Evolutionary conservation across 2,329 filamentous ascomycete species (phyloP), one percentile per base, ranked within the genome.

Genomic region (Cytospora piceae): DNA sequence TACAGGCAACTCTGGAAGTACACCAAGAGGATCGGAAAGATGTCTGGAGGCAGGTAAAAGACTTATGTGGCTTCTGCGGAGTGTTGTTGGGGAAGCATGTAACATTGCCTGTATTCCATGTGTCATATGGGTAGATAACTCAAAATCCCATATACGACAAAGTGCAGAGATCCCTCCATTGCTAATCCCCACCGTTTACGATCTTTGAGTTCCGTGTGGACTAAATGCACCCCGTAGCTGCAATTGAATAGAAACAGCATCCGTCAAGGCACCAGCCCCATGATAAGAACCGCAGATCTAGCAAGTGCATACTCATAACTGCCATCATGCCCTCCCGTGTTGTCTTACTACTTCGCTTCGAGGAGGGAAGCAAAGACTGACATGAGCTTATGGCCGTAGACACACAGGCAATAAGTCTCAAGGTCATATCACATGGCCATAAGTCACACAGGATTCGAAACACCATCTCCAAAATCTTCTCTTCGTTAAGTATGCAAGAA

Each of bases 1-100:
- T 90, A 86, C 80, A 83, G 81, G 73, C 81, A 85, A 68, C 77
- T 89, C 70, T 87, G 85, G 85, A 87, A 88, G 82, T 87, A 87
- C 77, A 86, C 83, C 73, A 86, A 85, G 81, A 81, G 82, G 68
- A 87, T 88, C 77, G 68, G 72, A 29, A 67, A 54, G 22, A 67
- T 58, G 34, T 60, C 53, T 29, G 64, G 65, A 11, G 64, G 67
- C 34, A 68, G 63, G 11, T 68, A 68, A 63, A 42, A 15, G 9
- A 29, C n/a, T 49, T 49, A n/a, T 49, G 6, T n/a, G 11, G 46
- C n/a, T 24, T 12, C 11, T 49, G n/a, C 46, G n/a, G 22, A 14
- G 7, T 24, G 46, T 14, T 24, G 46, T 22, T 22, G 42, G n/a
- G 42, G 20, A n/a, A n/a, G 39, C n/a, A 22, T 49, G 42, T 49